Conservation (phyloP, 2,329 filamentous ascomycete species). For the Talaromyces sp. region DNA sequence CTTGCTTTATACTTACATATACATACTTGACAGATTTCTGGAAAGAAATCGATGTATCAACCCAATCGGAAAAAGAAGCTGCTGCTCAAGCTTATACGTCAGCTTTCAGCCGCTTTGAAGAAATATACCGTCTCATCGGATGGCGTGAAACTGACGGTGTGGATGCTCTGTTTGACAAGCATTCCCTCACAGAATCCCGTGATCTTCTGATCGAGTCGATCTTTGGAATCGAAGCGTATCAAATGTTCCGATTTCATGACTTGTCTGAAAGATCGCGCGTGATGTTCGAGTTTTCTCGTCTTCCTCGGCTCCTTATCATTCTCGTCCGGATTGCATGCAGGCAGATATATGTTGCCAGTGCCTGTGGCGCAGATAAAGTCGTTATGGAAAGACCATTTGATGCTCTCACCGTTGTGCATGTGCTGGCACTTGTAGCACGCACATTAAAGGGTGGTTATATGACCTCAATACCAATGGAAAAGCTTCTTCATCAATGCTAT, state of each 20-base stretch:
- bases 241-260: background rate
- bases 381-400: background rate
- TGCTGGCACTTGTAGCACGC: background rate
- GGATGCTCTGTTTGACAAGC: background rate
- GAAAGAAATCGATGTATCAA: conserved; percentile 12
- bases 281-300: conserved; percentile 6
- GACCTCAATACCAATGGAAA: conserved; percentile 5
- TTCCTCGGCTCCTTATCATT: conserved; percentile 7
- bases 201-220: conserved; percentile 10
- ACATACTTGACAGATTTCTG: conserved; percentile 2
- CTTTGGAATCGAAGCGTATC: conserved; percentile 8
- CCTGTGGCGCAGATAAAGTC: conserved; percentile 18
- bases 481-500: conserved; percentile 8
- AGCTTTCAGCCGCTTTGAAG: conserved; percentile 7
- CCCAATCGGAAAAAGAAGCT: background rate
- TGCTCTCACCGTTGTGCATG: background rate
- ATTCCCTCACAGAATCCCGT: background rate
- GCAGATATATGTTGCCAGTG: conserved; percentile 2
- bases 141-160: background rate
- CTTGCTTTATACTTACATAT: background rate
- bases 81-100: conserved; percentile 1
- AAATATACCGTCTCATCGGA: conserved; percentile 13
- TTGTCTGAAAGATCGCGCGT: background rate
- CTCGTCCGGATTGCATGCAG: conserved; percentile 7
- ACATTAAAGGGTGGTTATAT: background rate